A percentile compares a stretch with the other conserved stretches of the same genome.
Evolutionary conservation across 1,284 basidiomycete species (phyloP).

Genomic region (Clitocybe nebularis): DNA sequence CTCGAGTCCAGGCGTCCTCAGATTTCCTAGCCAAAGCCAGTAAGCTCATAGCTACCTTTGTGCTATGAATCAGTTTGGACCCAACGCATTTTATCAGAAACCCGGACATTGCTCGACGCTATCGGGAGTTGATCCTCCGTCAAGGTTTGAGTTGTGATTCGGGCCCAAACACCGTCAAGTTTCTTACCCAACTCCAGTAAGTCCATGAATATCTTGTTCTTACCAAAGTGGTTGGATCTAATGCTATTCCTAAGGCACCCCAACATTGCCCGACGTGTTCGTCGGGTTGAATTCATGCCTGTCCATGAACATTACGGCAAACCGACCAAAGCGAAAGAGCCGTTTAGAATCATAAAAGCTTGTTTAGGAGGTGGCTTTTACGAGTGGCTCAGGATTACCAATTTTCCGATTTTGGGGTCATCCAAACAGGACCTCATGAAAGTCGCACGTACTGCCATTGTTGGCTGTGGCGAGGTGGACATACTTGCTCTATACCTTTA

Average conservation of each 20-base stretch:
- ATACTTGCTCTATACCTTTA: conserved; percentile 21
- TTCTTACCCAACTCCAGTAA: conserved; percentile 1
- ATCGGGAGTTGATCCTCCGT: conserved; percentile 23
- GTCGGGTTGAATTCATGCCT: conserved; percentile 21
- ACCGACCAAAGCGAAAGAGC: neutral
- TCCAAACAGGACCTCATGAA: conserved; percentile 15
- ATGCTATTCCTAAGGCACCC: conserved; percentile 9
- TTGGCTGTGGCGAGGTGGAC: conserved; percentile 16
- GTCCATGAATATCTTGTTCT: neutral
- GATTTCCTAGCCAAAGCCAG: neutral
- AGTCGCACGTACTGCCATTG: conserved; percentile 13
- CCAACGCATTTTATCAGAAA: neutral
- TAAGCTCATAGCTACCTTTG: neutral
- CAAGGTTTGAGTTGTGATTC: too few species aligned
- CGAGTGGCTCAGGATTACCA: neutral
- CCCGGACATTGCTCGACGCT: too few species aligned
- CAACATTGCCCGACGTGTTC: conserved; percentile 19
- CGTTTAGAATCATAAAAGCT: neutral
- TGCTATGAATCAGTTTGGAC: neutral
- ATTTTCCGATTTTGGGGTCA: too few species aligned
- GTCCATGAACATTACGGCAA: conserved; percentile 20
- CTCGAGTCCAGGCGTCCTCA: conserved; percentile 5
- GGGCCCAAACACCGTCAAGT: neutral
- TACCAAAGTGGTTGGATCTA: neutral
- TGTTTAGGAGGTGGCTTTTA: neutral